These are phyloP conservation scores for Akebia trifoliata DNA, from an alignment of 164 flowering plant species.

Conservation along the genomic window DNA sequence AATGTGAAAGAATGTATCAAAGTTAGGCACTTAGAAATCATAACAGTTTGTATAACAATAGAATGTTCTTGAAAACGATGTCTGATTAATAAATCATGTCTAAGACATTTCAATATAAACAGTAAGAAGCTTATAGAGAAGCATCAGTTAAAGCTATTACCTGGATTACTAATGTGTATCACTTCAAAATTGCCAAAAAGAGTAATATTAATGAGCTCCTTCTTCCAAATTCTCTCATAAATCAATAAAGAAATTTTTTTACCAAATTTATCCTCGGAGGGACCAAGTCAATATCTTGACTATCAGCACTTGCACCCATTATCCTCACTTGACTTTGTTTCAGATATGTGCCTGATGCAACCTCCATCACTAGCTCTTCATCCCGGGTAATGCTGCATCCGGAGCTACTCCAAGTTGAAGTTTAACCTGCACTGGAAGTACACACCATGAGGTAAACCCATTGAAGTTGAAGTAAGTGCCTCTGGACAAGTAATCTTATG, in stretches of 20 bases:
- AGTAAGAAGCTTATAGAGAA: not conserved
- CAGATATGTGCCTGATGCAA: conserved; percentile 82
- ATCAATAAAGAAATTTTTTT: conserved; percentile 76
- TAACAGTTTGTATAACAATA: too few species aligned
- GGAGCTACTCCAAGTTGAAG: conserved; percentile 70
- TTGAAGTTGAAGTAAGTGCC: conserved; percentile 71
- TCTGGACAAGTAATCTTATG: conserved; percentile 67
- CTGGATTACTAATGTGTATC: conserved; percentile 61
- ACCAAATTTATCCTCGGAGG: conserved; percentile 93
- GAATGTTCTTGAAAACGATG: too few species aligned
- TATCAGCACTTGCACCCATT: conserved; percentile 84
- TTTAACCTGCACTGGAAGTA: conserved; percentile 82
- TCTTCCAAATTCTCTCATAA: conserved; percentile 70
- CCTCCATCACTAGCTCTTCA: conserved; percentile 74
- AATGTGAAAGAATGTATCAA: too few species aligned
- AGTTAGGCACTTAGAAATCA: too few species aligned
- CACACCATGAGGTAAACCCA: conserved; percentile 96
- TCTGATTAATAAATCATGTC: too few species aligned
- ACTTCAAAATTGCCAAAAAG: conserved; percentile 84
- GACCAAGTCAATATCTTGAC: conserved; percentile 66
- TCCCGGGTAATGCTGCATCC: conserved; percentile 62
- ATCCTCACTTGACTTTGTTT: conserved; percentile 90
- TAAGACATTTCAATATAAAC: too few species aligned
- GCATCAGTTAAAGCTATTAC: conserved; percentile 28
- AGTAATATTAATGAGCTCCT: conserved; percentile 60